phyloP scores from a whole-genome alignment of 2,329 filamentous ascomycete species.

The Fusarium sp. region DNA sequence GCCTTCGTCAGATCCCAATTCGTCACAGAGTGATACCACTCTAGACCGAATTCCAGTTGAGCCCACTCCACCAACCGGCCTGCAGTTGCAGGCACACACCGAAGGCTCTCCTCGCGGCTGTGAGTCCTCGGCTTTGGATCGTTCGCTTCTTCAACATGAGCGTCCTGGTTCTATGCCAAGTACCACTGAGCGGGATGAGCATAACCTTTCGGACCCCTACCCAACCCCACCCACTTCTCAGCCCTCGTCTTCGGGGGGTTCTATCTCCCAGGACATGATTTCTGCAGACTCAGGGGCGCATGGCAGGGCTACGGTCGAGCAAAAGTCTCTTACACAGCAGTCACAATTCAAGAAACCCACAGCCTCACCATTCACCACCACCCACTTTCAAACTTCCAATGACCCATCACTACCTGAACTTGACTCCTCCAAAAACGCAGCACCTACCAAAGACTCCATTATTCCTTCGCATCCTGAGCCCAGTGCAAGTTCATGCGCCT shows the following conservation, averaged over 20 bases:
- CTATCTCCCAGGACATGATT: slow-evolving; percentile 46
- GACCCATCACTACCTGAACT: slow-evolving; percentile 40
- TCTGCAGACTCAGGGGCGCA: slow-evolving; percentile 43
- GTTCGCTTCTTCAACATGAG: slow-evolving; percentile 44
- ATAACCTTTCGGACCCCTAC: slow-evolving; percentile 54
- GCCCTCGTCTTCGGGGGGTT: slow-evolving; percentile 53
- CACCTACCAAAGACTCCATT: slow-evolving; percentile 35
- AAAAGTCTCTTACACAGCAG: slow-evolving; percentile 37
- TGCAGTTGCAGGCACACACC: slow-evolving; percentile 45
- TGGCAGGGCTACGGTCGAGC: slow-evolving; percentile 37
- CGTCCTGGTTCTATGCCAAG: slow-evolving; percentile 38
- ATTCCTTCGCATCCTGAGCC: slow-evolving; percentile 50
- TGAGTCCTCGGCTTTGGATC: slow-evolving; percentile 37
- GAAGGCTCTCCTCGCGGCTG: slow-evolving; percentile 41
- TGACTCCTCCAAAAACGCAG: slow-evolving; percentile 34
- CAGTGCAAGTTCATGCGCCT: slow-evolving; percentile 61
- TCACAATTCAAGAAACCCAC: slow-evolving; percentile 38
- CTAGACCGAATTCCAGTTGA: slow-evolving; percentile 40
- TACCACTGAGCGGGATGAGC: slow-evolving; percentile 39
- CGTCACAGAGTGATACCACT: slow-evolving; percentile 50
- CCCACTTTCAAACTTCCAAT: slow-evolving; percentile 43
- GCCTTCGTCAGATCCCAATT: slow-evolving; percentile 53
- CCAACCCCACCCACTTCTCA: slow-evolving; percentile 69
- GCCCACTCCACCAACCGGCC: slow-evolving; percentile 49
- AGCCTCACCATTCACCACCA: slow-evolving; percentile 45